A percentile compares a stretch with the other conserved stretches of the same genome.
Evolutionary conservation across 805 yeast genomes (phyloP).

Genomic region (Schwanniomyces pseudopolymorphus): DNA sequence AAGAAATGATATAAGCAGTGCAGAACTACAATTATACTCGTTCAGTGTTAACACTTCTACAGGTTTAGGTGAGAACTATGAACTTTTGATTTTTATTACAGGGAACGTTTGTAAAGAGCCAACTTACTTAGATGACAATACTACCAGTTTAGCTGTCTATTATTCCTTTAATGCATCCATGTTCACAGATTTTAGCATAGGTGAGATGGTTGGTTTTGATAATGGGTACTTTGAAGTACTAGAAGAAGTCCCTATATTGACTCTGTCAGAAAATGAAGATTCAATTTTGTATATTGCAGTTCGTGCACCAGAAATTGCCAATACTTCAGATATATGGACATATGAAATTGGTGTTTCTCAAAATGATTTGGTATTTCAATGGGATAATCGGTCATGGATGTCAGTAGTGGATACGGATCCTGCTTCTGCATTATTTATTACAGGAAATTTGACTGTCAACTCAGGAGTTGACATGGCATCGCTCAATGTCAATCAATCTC

Average conservation of each 20-base stretch:
- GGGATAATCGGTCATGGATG: slow-evolving; percentile 61
- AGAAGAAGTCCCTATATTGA: slow-evolving; percentile 29
- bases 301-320: slow-evolving; percentile 39
- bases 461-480: slow-evolving; percentile 10
- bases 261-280: slow-evolving; percentile 9
- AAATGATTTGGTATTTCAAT: slow-evolving; percentile 62
- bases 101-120: slow-evolving; percentile 51
- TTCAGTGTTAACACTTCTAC: slow-evolving; percentile 44
- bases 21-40: slow-evolving; percentile 41
- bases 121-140: slow-evolving; percentile 16
- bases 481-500: slow-evolving; percentile 24
- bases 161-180: slow-evolving; percentile 37
- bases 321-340: slow-evolving; percentile 46
- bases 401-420: slow-evolving; percentile 68
- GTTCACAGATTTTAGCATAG: slow-evolving; percentile 26
- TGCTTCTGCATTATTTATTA: slow-evolving; percentile 61
- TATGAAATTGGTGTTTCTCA: slow-evolving; percentile 69
- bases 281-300: slow-evolving; percentile 37
- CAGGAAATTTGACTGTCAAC: slow-evolving; percentile 46
- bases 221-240: slow-evolving; percentile 42
- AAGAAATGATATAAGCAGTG: slow-evolving; percentile 31
- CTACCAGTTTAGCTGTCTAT: slow-evolving; percentile 34
- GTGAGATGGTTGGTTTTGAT: slow-evolving; percentile 27
- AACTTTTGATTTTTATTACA: slow-evolving; percentile 48
- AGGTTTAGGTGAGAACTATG: slow-evolving; percentile 46